These are phyloP conservation scores for Colletotrichum navitas DNA, from an alignment of 2,329 filamentous ascomycete species.

Conservation along the genomic window DNA sequence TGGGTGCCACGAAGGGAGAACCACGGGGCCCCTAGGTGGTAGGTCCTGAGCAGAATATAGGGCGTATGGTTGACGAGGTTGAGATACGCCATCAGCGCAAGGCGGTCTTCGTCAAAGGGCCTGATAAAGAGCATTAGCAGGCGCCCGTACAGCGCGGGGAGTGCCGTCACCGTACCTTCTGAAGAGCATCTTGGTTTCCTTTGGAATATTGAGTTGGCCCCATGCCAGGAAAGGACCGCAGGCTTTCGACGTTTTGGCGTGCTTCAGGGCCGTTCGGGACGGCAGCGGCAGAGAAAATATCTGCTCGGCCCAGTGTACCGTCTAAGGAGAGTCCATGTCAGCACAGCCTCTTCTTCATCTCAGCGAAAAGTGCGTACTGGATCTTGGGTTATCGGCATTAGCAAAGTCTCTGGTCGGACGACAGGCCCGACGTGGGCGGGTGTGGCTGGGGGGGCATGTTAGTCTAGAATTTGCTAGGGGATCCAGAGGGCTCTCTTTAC, in stretches of 20 bases:
- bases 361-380: constrained; percentile 32
- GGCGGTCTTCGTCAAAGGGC: constrained; percentile 56
- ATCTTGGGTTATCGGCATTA: constrained; percentile 45
- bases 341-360: not conserved
- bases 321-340: constrained; percentile 50
- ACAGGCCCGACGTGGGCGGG: constrained; percentile 53
- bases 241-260: constrained; percentile 55
- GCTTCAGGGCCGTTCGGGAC: constrained; percentile 62
- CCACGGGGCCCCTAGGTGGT: constrained; percentile 55
- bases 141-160: constrained; percentile 18
- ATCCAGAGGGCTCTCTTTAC: constrained; percentile 51
- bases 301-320: constrained; percentile 70
- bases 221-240: constrained; percentile 60
- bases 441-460: constrained; percentile 47
- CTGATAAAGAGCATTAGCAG: constrained; percentile 8
- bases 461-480: not conserved
- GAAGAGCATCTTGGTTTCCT: constrained; percentile 65
- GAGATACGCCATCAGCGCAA: constrained; percentile 67
- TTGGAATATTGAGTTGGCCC: constrained; percentile 59
- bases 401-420: constrained; percentile 50
- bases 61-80: constrained; percentile 58
- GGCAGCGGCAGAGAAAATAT: constrained; percentile 69
- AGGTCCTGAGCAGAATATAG: constrained; percentile 61
- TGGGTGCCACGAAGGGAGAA: constrained; percentile 66
- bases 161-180: constrained; percentile 58